phyloP scores from a whole-genome alignment of 345 rosid genomes.

The Lumnitzera littorea region DNA sequence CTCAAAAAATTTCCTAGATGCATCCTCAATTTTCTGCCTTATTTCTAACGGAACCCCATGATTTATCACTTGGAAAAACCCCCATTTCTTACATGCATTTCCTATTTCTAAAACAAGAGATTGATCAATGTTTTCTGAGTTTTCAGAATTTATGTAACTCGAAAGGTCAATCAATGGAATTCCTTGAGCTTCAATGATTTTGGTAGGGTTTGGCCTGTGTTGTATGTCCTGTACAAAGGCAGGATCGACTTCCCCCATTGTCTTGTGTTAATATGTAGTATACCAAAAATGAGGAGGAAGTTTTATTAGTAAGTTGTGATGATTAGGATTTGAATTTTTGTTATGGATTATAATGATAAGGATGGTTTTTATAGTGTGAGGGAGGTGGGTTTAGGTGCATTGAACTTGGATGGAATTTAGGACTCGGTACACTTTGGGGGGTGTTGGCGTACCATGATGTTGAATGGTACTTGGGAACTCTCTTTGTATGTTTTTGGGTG shows the following conservation, averaged over 20 bases:
- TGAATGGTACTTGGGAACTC: too few species aligned
- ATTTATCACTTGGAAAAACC: slow-evolving; percentile 33
- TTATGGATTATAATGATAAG: too few species aligned
- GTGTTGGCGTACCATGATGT: too few species aligned
- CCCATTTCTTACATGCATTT: slow-evolving; percentile 35
- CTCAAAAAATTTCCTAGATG: slow-evolving; percentile 18
- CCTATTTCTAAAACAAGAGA: slow-evolving; percentile 21
- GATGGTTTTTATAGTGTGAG: too few species aligned
- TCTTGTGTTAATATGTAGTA: neutral
- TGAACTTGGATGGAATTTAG: too few species aligned
- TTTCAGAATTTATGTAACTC: too few species aligned
- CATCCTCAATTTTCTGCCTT: slow-evolving; percentile 9
- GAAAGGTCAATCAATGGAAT: slow-evolving; percentile 33
- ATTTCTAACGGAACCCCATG: slow-evolving; percentile 30
- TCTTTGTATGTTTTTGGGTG: too few species aligned
- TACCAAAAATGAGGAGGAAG: neutral
- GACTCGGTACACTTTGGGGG: too few species aligned
- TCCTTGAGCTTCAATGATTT: slow-evolving; percentile 7
- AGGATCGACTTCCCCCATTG: slow-evolving; percentile 12
- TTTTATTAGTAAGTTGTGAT: neutral
- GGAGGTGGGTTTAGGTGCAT: too few species aligned
- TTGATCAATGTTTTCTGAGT: neutral
- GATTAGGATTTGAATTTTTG: too few species aligned
- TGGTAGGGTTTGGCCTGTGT: slow-evolving; percentile 24
- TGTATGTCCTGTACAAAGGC: slow-evolving; percentile 25